Evolutionary conservation across 306 rosid species (phyloP).

Genomic region (Prinsepia uniflora): DNA sequence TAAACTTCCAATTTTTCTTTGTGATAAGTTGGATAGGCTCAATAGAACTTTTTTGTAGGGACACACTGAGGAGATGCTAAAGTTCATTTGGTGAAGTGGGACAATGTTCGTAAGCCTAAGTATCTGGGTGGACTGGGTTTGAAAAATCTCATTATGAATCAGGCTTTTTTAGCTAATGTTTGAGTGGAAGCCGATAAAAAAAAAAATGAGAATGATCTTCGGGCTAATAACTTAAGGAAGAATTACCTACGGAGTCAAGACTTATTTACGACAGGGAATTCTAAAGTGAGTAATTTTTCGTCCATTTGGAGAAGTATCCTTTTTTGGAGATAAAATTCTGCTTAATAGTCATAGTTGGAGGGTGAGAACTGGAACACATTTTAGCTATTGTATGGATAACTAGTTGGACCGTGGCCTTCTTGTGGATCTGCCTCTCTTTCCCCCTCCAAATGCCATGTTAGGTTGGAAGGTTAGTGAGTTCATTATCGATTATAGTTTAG

Average conservation of each 20-base stretch:
- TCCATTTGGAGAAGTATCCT: too few relatives aligned
- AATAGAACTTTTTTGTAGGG: neutral
- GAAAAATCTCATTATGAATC: neutral
- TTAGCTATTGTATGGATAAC: neutral
- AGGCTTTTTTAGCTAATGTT: neutral
- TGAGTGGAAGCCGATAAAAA: neutral
- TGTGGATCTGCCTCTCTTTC: neutral
- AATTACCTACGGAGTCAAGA: too few relatives aligned
- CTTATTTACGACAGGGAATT: too few relatives aligned
- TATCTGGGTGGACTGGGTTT: neutral
- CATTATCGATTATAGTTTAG: too few relatives aligned
- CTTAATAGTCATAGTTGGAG: neutral
- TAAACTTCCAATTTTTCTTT: neutral
- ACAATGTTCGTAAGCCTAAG: neutral
- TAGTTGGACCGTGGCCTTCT: neutral
- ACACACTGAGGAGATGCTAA: neutral
- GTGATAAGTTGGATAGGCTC: neutral
- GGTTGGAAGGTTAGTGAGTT: neutral
- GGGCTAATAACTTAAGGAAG: too few relatives aligned
- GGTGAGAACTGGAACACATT: neutral
- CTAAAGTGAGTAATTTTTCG: neutral
- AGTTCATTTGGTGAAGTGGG: neutral
- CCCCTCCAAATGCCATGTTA: neutral
- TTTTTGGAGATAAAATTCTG: too few relatives aligned
- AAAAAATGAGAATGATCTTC: too few relatives aligned